phyloP scores from a whole-genome alignment of 2,329 filamentous ascomycete species.

The Colletotrichum sansevieriae region DNA sequence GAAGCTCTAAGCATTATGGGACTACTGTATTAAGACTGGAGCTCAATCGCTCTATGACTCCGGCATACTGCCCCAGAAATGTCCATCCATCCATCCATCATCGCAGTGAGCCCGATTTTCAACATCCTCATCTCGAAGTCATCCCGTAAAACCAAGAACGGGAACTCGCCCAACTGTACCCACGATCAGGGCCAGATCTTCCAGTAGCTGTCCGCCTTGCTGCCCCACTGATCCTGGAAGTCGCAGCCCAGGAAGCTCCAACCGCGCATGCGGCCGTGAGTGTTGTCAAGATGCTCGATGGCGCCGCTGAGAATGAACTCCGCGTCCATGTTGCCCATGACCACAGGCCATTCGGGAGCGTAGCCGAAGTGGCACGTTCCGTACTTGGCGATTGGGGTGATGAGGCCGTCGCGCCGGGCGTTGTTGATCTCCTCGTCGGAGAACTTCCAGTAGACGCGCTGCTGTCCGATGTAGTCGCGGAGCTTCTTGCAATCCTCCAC shows the following conservation, averaged over 20 bases:
- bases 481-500: constrained; percentile 31
- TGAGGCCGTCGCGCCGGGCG: neutral
- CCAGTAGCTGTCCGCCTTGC: constrained; percentile 5
- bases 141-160: neutral
- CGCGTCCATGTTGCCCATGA: constrained; percentile 32
- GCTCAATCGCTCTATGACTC: neutral
- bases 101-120: neutral
- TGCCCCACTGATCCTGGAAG: constrained; percentile 9
- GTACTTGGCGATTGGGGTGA: constrained; percentile 26
- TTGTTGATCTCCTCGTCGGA: constrained; percentile 5
- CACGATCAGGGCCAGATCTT: constrained; percentile 15
- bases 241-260: constrained; percentile 14
- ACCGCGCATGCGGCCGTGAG: constrained; percentile 19
- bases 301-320: constrained; percentile 15
- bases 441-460: constrained; percentile 12
- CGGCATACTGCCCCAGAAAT: neutral
- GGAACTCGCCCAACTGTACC: fast-evolving
- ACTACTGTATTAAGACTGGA: constrained; percentile 22
- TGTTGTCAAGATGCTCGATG: constrained; percentile 21
- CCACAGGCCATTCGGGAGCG: no score
- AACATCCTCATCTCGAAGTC: neutral
- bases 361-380: constrained; percentile 21
- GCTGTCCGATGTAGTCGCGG: constrained; percentile 15
- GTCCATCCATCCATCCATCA: neutral
- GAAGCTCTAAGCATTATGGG: constrained; percentile 15